Conservation (phyloP, 2,329 filamentous ascomycete genomes). For the Pyricularia pennisetigena region DNA sequence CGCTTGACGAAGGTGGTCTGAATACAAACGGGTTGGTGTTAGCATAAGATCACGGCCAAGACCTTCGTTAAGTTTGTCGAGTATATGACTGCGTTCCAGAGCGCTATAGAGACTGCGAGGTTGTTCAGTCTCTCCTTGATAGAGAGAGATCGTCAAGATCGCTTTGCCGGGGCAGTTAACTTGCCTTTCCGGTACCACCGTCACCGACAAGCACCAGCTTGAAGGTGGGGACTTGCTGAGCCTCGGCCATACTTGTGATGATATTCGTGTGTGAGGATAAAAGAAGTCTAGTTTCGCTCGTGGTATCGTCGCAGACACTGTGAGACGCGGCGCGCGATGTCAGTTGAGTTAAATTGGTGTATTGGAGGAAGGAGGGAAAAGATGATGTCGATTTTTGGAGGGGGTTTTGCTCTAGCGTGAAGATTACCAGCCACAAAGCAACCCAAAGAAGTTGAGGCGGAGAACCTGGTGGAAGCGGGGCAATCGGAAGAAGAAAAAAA, state of each 20-base stretch:
- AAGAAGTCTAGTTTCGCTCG: neutral
- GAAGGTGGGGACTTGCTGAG: constrained; percentile 63
- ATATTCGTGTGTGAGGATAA: constrained; percentile 23
- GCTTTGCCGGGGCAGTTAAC: constrained; percentile 16
- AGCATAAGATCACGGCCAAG: constrained; percentile 8
- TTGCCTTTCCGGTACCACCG: constrained; percentile 98
- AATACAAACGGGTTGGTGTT: constrained; percentile 9
- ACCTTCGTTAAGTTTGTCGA: neutral
- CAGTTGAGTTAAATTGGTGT: neutral
- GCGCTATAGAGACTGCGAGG: neutral
- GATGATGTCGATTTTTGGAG: neutral
- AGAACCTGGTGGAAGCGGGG: neutral
- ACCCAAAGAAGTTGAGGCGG: neutral
- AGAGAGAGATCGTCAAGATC: neutral
- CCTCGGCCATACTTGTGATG: constrained; percentile 53
- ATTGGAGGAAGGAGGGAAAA: constrained; percentile 14
- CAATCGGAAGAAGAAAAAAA: neutral
- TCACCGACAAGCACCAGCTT: constrained; percentile 99
- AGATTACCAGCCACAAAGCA: neutral
- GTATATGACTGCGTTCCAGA: neutral
- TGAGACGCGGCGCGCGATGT: neutral
- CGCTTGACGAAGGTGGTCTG: constrained; percentile 99
- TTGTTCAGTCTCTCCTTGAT: neutral
- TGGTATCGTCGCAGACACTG: neutral
- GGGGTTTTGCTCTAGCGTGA: neutral